Evolutionary conservation across 257 asterid species (phyloP), one percentile per base, ranked within the genome.

Genomic region (Lycium barbarum): DNA sequence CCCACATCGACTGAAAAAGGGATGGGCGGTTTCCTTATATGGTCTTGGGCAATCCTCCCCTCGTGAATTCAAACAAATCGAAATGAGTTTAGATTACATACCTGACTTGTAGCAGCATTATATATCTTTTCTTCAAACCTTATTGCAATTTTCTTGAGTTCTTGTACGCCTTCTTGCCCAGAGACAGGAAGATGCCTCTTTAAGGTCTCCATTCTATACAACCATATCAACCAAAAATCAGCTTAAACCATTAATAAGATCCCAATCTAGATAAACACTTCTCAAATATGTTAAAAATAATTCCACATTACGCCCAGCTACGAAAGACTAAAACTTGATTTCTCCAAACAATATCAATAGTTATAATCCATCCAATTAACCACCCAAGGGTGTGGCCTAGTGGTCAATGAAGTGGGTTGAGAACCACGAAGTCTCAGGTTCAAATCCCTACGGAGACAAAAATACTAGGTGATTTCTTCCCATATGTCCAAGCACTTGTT

Each of bases 161-260:
- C 98, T 86, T 89, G 94, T 61, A 92, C 88, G 79, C 96, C 97
- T 79, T 93, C 98, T 86, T 86, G 93, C 71, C 96, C 97, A 87
- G 97, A 91, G 88, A 89, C 88, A 85, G 98, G 98, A 86, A 94
- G 97, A 88, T 96, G 97, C 87, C 95, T 89, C 94, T 93, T 93
- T 93, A 96, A 89, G 59, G 93, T 92, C 45, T 96, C 97, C 96
- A 95, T 88, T 93, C 99, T 96, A 86, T 85, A 83, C 87, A 76
- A 71, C 45, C 49, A 61, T 45, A 76, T 79, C 26, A 76, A 76
- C 62, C 13, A 76, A 26, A 76, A 6, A 49, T 76, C 82, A 76
- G 9, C 45, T 6, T 51, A 22, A 51, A 76, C 6, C 22, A 11
- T 33, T 26, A 10, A 76, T 18, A 26, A 51, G 35, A 74, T 12